Percentiles rank a stretch among this genome's conserved stretches.
Conservation (phyloP, 306 rosid genomes). For the Corylus avellana region DNA sequence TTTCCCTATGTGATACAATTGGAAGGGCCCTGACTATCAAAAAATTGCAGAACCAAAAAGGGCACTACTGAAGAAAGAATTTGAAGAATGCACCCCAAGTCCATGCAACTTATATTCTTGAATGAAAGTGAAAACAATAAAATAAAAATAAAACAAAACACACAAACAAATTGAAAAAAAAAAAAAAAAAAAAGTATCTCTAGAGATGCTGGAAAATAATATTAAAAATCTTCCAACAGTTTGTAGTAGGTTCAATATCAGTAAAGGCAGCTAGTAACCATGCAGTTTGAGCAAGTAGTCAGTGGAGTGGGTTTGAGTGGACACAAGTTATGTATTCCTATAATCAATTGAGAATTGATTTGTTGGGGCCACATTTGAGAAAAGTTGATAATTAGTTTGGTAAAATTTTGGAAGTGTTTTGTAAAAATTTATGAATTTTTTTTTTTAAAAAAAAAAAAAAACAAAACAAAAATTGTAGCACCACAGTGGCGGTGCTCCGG, state of each 20-base stretch:
- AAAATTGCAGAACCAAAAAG: not conserved
- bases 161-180: not conserved
- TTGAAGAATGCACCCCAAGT: not conserved
- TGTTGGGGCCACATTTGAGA: too few relatives aligned
- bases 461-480: too few relatives aligned
- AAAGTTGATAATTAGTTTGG: too few relatives aligned
- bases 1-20: too few relatives aligned
- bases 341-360: not conserved
- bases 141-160: not conserved
- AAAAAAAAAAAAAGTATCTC: not conserved
- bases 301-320: not conserved
- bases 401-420: too few relatives aligned
- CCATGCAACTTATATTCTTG: not conserved
- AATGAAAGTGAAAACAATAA: not conserved
- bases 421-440: too few relatives aligned
- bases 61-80: not conserved
- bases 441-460: too few relatives aligned
- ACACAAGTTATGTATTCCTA: not conserved
- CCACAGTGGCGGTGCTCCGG: too few relatives aligned
- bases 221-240: not conserved
- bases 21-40: not conserved
- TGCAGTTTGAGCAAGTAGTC: not conserved
- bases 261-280: not conserved
- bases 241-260: not conserved
- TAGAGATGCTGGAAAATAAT: not conserved